Evolutionary conservation across 1,139 yeast species (phyloP).

Genomic region (Debaryomyces sp.): DNA sequence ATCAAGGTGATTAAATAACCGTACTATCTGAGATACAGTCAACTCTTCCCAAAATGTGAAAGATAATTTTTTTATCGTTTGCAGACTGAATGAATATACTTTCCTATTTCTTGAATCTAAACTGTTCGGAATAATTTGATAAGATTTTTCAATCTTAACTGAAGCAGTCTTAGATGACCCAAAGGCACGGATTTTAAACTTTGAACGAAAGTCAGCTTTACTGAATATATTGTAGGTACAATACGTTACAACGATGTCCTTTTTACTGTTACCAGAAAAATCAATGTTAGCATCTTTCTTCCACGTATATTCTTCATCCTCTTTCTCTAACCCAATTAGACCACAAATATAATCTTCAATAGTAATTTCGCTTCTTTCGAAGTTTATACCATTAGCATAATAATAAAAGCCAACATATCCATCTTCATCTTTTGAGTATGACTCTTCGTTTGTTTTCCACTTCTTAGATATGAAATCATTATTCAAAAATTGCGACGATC

Average conservation of each 20-base stretch:
- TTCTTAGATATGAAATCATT: constrained; percentile 29
- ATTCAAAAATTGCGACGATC: constrained; percentile 30
- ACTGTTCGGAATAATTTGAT: constrained; percentile 28
- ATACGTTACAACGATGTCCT: constrained; percentile 47
- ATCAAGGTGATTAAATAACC: constrained; percentile 37
- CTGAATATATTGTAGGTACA: constrained; percentile 53
- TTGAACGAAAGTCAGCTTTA: constrained; percentile 49
- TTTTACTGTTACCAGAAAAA: constrained; percentile 20
- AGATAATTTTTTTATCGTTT: constrained; percentile 24
- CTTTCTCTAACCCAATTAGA: constrained; percentile 30
- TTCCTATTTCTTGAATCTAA: constrained; percentile 19
- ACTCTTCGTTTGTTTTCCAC: constrained; percentile 9
- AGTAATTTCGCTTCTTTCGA: constrained; percentile 23
- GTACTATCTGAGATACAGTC: constrained; percentile 35
- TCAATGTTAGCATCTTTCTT: constrained; percentile 12
- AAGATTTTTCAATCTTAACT: constrained; percentile 32
- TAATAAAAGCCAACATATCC: constrained; percentile 48
- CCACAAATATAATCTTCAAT: constrained; percentile 34
- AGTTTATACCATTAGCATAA: constrained; percentile 38
- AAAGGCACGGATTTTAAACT: constrained; percentile 30
- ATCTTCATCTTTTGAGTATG: constrained; percentile 30
- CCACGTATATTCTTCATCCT: constrained; percentile 22
- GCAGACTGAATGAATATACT: constrained; percentile 19
- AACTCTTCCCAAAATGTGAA: constrained; percentile 38
- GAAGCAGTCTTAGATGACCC: constrained; percentile 23